Percentiles rank a stretch among this genome's conserved stretches.
phyloP scores from a whole-genome alignment of 2,329 filamentous ascomycete genomes.

The Bipolaris bicolor region DNA sequence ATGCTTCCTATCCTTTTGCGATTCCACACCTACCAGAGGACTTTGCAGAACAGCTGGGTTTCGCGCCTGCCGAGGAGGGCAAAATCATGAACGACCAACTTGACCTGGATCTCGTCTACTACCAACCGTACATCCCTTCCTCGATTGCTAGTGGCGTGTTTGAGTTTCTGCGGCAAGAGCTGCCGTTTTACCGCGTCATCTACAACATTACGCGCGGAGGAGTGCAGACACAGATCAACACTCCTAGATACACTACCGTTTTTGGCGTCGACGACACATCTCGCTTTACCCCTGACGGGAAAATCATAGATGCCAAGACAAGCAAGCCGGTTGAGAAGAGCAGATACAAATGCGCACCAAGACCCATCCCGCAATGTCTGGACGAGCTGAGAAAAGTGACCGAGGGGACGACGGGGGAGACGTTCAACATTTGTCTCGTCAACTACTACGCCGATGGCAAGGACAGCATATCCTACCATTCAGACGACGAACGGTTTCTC shows the following conservation, averaged over 20 bases:
- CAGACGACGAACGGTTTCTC: constrained; percentile 79
- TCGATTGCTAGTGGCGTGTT: constrained; percentile 66
- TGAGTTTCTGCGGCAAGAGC: constrained; percentile 70
- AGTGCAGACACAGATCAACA: constrained; percentile 66
- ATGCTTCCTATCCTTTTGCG: constrained; percentile 61
- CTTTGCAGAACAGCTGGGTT: constrained; percentile 52
- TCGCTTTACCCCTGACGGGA: constrained; percentile 55
- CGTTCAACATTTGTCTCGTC: constrained; percentile 79
- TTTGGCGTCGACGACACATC: constrained; percentile 70
- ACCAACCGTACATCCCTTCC: constrained; percentile 71
- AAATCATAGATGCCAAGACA: constrained; percentile 53
- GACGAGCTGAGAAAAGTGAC: constrained; percentile 67
- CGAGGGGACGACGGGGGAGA: constrained; percentile 69
- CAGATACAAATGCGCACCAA: constrained; percentile 67
- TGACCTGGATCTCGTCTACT: constrained; percentile 76
- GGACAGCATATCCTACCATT: constrained; percentile 81
- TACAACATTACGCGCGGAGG: constrained; percentile 74
- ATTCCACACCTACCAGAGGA: constrained; percentile 56
- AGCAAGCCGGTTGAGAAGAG: constrained; percentile 48
- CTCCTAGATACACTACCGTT: constrained; percentile 66
- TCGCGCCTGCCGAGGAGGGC: constrained; percentile 59
- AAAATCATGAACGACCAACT: constrained; percentile 68
- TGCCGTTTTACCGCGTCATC: constrained; percentile 78
- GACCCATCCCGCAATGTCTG: constrained; percentile 74
- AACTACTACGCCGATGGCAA: constrained; percentile 82